Base-by-base conservation (phyloP, 495 filamentous ascomycete genomes). In the Annulohypoxylon moriforme region DNA sequence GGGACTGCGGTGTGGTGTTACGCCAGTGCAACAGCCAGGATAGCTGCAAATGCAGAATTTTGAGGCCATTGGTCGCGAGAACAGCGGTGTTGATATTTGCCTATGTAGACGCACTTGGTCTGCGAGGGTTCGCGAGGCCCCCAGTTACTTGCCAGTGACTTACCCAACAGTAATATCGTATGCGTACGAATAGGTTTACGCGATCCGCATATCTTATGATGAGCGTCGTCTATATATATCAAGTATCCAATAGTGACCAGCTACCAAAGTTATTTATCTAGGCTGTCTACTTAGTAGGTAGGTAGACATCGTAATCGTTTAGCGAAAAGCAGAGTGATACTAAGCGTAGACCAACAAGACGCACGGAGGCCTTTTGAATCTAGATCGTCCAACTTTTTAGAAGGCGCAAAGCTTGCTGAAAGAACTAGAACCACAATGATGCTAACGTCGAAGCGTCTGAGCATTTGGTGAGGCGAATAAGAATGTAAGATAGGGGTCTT, bases 21-120 rank as follows among this genome's bases (percentile, higher is more conserved):
- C 68, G 62, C 72, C 68, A 64, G 72, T 74, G 64, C 68, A 68
- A 74, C 72, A 68, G 50, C 67, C 33, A 67, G 62, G 62, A 71
- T 71, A 61, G 11, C 34, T 55, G 22, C 25, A 22, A 58, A 61
- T 60, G 72, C 59, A 60, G 22, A 40, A 16, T 49, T 42, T 42
- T n/a, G 52, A 71, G 38, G 33, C 59, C n/a, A 74, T 74, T 74
- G 72, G 72, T 47, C n/a, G 29, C 64, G 5, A 38, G 24, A 60
- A 14, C 24, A 38, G 52, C 47, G 71, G 64, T 64, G 52, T 25
- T 55, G 53, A 71, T 55, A 74, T 74, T 71, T 63, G 68, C 68
- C 68, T 74, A 44, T 74, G 64, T 60, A 57, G 42, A 66, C 22
- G 27, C 50, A 68, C 47, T 69, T 27, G 60, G 24, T 52, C 49